Base-by-base conservation (phyloP, 371 early-diverging fungal species). In the Mucor mucedo region DNA sequence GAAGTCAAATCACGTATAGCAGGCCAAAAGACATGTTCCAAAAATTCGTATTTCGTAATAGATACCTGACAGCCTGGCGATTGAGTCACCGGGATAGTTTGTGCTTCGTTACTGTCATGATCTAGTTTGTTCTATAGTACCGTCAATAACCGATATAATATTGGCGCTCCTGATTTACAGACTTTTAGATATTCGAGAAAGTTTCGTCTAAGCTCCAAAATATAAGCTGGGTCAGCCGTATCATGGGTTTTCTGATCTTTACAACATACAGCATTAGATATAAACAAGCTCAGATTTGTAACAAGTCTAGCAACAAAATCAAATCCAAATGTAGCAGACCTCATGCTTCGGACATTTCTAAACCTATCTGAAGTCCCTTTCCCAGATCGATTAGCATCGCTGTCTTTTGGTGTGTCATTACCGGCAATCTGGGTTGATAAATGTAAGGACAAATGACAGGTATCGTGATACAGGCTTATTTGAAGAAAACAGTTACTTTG, bases 321-420 rank as follows among this genome's bases (percentile, higher is more conserved):
- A 21, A 21, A 21, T 1, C 21, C 21, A 21, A 21, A 21, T 21
- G 21, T 21, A 21, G 21, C 21, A 1, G 61, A 53, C 4, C 42
- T 44, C 7, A 53, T 10, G 14, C 53, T 30, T 11, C 61, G 28
- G 13, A 61, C 54, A 44, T 61, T 61, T 61, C 61, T 61, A 42
- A 40, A 42, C 1, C 21, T 21, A 21, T 21, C 21, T 21, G 21
- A 21, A 21, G 21, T 21, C 21, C 21, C 21, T 21, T 21, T 1
- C 21, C 21, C 21, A 21, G 21, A 21, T 21, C 21, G 21, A 21
- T 21, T 21, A 21, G 21, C 21, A 21, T 21, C 21, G 21, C 21
- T 21, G 21, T 21, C 21, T 21, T 21, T 21, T 0, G 21, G 21
- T 21, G 21, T 21, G 21, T 21, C 21, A 35, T 42, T 42, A 10